phyloP scores from a whole-genome alignment of 106 monocot genomes.

The Dactylorhiza incarnata region DNA sequence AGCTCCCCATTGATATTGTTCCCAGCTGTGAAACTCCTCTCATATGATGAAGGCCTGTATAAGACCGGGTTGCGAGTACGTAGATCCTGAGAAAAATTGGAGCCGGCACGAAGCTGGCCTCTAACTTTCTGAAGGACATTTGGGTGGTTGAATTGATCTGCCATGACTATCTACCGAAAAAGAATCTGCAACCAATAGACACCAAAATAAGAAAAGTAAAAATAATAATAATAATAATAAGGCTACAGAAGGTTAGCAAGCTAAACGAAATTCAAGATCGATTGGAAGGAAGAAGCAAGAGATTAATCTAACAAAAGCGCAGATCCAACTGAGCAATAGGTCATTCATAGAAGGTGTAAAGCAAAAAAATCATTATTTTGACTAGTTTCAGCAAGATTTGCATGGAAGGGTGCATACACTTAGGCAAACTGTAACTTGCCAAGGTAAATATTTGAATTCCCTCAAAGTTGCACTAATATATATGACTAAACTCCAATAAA shows the following conservation, averaged over 20 bases:
- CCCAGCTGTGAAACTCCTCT: conserved; percentile 8
- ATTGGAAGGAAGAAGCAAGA: neutral
- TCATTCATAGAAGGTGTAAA: too few relatives aligned
- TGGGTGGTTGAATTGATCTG: conserved; percentile 24
- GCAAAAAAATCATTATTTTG: too few relatives aligned
- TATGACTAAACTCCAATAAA: too few relatives aligned
- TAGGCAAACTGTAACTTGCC: too few relatives aligned
- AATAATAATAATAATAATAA: too few relatives aligned
- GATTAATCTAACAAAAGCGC: neutral
- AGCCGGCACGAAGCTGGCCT: conserved; percentile 21
- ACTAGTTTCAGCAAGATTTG: too few relatives aligned
- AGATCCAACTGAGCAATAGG: too few relatives aligned
- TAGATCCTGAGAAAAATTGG: conserved; percentile 22
- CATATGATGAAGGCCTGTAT: conserved; percentile 12
- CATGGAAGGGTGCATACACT: too few relatives aligned
- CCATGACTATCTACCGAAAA: conserved; percentile 17
- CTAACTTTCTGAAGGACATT: conserved; percentile 28
- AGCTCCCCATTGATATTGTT: conserved; percentile 24
- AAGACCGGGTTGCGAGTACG: conserved; percentile 10
- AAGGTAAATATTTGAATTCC: too few relatives aligned
- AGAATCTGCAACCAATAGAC: conserved; percentile 3
- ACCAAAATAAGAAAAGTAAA: neutral
- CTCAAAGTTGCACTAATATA: too few relatives aligned
- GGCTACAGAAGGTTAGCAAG: too few relatives aligned
- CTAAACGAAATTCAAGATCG: neutral